phyloP scores from a whole-genome alignment of 257 asterid species.

The Leonotis leonurus region DNA sequence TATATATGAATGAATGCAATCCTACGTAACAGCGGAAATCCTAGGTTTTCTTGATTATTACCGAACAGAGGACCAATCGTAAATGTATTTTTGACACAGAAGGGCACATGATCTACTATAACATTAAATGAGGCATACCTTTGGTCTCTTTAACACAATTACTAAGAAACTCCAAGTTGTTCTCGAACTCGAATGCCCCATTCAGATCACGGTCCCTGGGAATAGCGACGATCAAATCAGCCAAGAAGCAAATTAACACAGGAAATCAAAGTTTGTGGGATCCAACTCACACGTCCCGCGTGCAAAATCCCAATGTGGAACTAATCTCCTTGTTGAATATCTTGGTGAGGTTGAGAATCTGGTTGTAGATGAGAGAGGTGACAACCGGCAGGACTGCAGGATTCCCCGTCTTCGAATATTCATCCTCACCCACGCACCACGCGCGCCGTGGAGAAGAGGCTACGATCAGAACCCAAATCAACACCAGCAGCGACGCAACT shows the following conservation, averaged over 20 bases:
- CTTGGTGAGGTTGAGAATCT: slow-evolving; percentile 69
- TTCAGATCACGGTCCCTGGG: slow-evolving; percentile 71
- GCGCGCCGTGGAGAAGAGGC: slow-evolving; percentile 30
- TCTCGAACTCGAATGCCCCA: slow-evolving; percentile 70
- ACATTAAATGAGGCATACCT: slow-evolving; percentile 35
- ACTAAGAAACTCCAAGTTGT: slow-evolving; percentile 70
- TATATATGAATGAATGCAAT: not conserved
- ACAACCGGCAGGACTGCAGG: slow-evolving; percentile 50
- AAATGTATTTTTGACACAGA: too few species aligned
- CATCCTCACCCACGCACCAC: slow-evolving; percentile 48
- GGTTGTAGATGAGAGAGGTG: slow-evolving; percentile 66
- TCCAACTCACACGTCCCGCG: slow-evolving; percentile 66
- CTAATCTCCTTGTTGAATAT: slow-evolving; percentile 58
- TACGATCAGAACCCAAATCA: slow-evolving; percentile 40
- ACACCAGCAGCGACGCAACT: slow-evolving; percentile 41
- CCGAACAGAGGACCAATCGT: too few species aligned
- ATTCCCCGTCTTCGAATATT: slow-evolving; percentile 30
- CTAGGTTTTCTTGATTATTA: too few species aligned
- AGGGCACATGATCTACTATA: not conserved
- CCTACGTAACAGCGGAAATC: not conserved
- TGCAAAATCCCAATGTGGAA: slow-evolving; percentile 65
- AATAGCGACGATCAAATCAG: slow-evolving; percentile 20
- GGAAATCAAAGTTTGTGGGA: slow-evolving; percentile 6
- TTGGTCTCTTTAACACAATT: slow-evolving; percentile 61
- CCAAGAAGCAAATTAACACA: slow-evolving; percentile 11